Conservation (phyloP, 768 basidiomycete genomes). For the Pulveroboletus sp. region DNA sequence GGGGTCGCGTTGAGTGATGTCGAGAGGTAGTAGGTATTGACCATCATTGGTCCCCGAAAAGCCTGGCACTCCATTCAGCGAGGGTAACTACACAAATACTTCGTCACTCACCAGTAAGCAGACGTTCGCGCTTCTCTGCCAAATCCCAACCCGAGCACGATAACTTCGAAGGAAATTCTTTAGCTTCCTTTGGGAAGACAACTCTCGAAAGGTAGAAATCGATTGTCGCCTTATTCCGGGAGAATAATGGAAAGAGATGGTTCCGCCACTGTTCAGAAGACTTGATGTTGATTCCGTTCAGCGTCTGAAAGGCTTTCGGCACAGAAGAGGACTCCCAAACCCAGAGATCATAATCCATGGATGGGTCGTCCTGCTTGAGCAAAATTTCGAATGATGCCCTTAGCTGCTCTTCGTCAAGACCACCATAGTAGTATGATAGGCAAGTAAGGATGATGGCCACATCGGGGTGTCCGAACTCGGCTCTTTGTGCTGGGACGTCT, state of each 20-base stretch:
- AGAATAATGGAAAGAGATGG: conserved; percentile 10
- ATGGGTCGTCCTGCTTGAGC: conserved; percentile 18
- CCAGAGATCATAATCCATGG: conserved; percentile 20
- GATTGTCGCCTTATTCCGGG: conserved; percentile 16
- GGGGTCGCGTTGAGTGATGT: conserved; percentile 24
- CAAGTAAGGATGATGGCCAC: conserved; percentile 13
- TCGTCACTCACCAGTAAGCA: conserved; percentile 17
- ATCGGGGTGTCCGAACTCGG: conserved; percentile 30
- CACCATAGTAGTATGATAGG: conserved; percentile 23
- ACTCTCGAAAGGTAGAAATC: conserved; percentile 24
- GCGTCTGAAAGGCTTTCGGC: conserved; percentile 9
- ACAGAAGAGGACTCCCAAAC: conserved; percentile 9
- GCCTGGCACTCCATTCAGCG: neutral
- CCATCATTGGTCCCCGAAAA: conserved; percentile 30
- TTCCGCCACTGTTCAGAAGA: conserved; percentile 15
- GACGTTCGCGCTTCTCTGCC: conserved; percentile 15
- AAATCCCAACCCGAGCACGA: conserved; percentile 30
- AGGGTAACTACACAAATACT: no score
- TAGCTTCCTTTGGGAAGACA: conserved; percentile 27
- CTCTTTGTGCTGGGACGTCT: conserved; percentile 21
- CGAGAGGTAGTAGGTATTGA: conserved; percentile 26
- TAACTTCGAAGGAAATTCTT: conserved; percentile 12
- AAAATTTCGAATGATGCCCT: conserved; percentile 14
- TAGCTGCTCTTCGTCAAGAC: conserved; percentile 16
- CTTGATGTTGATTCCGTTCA: conserved; percentile 21